These are phyloP conservation scores for Coemansia sp. DNA, from an alignment of 192 early-diverging fungal genomes.

Conservation along the genomic window DNA sequence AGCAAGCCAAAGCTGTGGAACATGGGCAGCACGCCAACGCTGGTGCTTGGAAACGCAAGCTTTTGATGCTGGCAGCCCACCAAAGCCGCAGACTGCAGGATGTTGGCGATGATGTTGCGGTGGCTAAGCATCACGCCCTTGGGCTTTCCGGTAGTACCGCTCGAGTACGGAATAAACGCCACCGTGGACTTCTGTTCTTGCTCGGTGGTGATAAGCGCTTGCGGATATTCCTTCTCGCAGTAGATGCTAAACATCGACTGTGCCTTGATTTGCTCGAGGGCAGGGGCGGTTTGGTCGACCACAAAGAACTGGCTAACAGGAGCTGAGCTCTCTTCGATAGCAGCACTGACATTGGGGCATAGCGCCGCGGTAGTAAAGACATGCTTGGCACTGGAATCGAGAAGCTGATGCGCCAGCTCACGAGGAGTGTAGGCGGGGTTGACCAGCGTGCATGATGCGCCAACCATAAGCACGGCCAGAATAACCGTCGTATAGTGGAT, in stretches of 20 bases:
- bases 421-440: conserved; percentile 76
- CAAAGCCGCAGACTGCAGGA: conserved; percentile 33
- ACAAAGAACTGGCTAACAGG: conserved; percentile 2
- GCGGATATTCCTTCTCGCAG: neutral
- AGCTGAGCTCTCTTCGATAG: neutral
- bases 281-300: neutral
- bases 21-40: conserved; percentile 58
- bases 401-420: conserved; percentile 76
- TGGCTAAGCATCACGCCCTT: conserved; percentile 68
- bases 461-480: conserved; percentile 59
- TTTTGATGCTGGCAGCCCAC: neutral
- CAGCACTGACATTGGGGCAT: neutral
- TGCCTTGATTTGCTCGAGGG: neutral
- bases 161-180: conserved; percentile 65
- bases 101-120: conserved; percentile 62
- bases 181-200: neutral
- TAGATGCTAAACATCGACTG: conserved; percentile 8
- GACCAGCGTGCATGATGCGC: conserved; percentile 64
- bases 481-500: conserved; percentile 64
- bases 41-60: conserved; percentile 4
- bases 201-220: neutral
- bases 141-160: conserved; percentile 65
- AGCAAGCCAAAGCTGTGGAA: conserved; percentile 58
- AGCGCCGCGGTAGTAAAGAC: conserved; percentile 56
- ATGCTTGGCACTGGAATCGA: conserved; percentile 64